A percentile compares a stretch with the other conserved stretches of the same genome.
Evolutionary conservation across 176 grass and related monocot species (phyloP).

Genomic region (Aegilops speltoides): DNA sequence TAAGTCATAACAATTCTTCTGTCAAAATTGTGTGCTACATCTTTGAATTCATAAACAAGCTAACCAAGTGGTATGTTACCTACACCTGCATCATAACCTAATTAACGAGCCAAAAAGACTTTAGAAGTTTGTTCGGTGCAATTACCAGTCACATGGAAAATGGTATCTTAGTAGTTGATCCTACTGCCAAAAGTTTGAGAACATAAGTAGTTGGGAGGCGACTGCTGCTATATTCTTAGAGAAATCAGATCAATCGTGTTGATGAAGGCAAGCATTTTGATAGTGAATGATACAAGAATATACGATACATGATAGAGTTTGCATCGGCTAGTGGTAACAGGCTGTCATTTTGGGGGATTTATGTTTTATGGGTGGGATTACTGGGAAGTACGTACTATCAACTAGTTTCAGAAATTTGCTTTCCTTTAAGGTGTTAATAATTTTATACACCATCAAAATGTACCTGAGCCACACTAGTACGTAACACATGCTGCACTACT

Average conservation of each 20-base stretch:
- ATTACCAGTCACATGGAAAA: constrained; percentile 6
- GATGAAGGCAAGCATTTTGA: too few species aligned
- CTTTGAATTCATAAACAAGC: not conserved
- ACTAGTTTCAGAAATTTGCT: not conserved
- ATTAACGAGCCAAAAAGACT: not conserved
- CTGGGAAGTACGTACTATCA: not conserved
- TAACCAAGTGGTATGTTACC: not conserved
- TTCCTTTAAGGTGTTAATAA: not conserved
- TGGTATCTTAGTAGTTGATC: not conserved
- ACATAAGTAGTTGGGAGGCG: not conserved
- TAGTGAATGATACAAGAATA: too few species aligned
- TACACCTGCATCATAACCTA: not conserved
- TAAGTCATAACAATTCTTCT: not conserved
- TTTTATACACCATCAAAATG: not conserved
- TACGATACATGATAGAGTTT: not conserved
- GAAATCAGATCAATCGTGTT: too few species aligned
- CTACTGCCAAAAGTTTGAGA: not conserved
- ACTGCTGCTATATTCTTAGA: not conserved
- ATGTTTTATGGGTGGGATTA: not conserved
- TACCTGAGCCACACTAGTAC: not conserved
- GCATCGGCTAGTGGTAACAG: not conserved
- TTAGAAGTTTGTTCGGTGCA: not conserved
- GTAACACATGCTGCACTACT: too few species aligned
- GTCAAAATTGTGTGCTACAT: not conserved
- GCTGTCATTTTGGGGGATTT: not conserved